Evolutionary conservation across 352 stramenopile species (phyloP).

Genomic region (Heterotrichella gracilis): DNA sequence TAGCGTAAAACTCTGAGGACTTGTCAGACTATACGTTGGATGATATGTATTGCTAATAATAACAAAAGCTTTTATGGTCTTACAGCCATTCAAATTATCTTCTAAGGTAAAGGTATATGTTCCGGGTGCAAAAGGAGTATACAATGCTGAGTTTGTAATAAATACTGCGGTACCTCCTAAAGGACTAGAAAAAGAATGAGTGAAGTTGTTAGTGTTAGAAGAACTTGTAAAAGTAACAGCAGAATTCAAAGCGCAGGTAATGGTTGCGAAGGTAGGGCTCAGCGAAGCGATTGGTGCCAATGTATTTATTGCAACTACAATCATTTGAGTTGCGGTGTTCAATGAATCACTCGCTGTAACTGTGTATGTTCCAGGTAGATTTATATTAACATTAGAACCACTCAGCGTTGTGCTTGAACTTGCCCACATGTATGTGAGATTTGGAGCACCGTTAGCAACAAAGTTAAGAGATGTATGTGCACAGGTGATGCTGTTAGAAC

Average conservation of each 20-base stretch:
- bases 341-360: neutral
- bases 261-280: neutral
- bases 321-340: neutral
- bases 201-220: neutral
- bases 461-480: neutral
- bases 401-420: no score
- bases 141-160: no score
- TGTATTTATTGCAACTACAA: neutral
- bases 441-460: no score
- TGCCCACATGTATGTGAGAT: no score
- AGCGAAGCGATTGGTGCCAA: neutral
- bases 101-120: neutral
- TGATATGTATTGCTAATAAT: neutral
- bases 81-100: neutral
- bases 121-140: neutral
- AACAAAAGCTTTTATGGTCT: neutral
- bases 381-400: neutral
- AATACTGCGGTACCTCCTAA: neutral
- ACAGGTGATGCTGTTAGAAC: neutral
- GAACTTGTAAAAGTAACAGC: neutral
- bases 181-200: neutral
- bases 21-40: neutral
- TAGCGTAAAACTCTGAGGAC: neutral
- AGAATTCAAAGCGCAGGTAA: neutral
- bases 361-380: neutral